Evolutionary conservation across 331 rosid genomes (phyloP), one percentile per base, ranked within the genome.

Genomic region (Quercus lobata): DNA sequence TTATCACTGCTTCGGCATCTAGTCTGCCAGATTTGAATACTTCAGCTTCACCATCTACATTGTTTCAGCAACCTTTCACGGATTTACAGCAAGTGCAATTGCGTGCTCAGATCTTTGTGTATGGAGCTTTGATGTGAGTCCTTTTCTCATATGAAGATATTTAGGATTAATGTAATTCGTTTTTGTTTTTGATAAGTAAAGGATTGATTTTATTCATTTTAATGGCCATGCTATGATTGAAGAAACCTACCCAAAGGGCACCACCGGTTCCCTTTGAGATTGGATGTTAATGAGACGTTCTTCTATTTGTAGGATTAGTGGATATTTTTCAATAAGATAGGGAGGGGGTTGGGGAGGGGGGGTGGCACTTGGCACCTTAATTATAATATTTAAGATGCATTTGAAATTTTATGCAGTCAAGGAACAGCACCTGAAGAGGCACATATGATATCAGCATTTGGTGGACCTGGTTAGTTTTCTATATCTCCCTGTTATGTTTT

Each of bases 111-210:
- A 96, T 96, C 74, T 92, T 96, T 84, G 99, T 96, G 30, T 96
- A 96, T 85, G 99, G 99, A 85, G 95, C 99, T 81, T 90, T 96
- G 78, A 96, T 96, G 99, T 96, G 90, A 96, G 99, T 89, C 69
- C 70, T 70, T 49, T 72, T 76, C 19, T 77, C 61, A 32, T 58
- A 78, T 44, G 49, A 41, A 41, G 49, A 41, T 41, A 41, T 41
- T 9, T 41, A 68, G 72, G 53, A 18, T n/a, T 35, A 17, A 68
- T 68, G n/a, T 68, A n/a, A 68, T 30, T 19, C 7, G 2, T 21
- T 60, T 17, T 68, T 41, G 49, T 41, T 41, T 8, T 41, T 41
- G 49, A 41, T 41, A 41, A 41, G 49, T 41, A 41, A 8, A 68
- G 72, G 29, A 18, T 35, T 35, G 25, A 68, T 68, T 35, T 68